These are phyloP conservation scores for Ophiostoma sp. DNA, from an alignment of 2,329 filamentous ascomycete species.

Conservation along the genomic window DNA sequence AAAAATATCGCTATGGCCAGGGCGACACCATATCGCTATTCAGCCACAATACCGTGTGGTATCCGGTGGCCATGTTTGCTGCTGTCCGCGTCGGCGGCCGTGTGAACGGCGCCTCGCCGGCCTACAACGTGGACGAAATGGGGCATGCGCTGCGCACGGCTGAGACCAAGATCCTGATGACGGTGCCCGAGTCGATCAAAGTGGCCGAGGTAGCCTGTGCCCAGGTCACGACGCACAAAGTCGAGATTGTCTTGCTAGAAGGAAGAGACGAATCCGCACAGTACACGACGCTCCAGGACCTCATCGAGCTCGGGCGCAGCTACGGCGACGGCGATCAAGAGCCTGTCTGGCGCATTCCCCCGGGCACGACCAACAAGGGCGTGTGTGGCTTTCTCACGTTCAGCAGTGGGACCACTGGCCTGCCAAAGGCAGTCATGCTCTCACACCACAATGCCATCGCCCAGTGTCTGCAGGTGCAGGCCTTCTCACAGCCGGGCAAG, in stretches of 20 bases:
- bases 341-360: constrained; percentile 13
- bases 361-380: background rate
- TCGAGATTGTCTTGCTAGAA: background rate
- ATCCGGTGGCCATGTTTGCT: constrained; percentile 28
- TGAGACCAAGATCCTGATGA: constrained; percentile 54
- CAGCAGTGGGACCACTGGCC: constrained; percentile 49
- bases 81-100: constrained; percentile 40
- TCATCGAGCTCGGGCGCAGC: background rate
- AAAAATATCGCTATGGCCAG: background rate
- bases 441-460: constrained; percentile 48
- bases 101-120: constrained; percentile 54
- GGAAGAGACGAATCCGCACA: background rate
- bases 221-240: background rate
- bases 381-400: background rate
- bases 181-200: constrained; percentile 39
- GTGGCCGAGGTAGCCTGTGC: constrained; percentile 6
- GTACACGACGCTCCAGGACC: background rate
- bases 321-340: background rate
- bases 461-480: background rate
- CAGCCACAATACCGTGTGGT: constrained; percentile 14
- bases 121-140: constrained; percentile 61
- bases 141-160: constrained; percentile 54
- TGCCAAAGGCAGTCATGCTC: constrained; percentile 55
- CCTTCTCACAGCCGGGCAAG: background rate
- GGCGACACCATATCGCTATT: constrained; percentile 12